These are phyloP conservation scores for Coccomyxa sp. DNA, from an alignment of 139 green algal genomes.

Conservation along the genomic window DNA sequence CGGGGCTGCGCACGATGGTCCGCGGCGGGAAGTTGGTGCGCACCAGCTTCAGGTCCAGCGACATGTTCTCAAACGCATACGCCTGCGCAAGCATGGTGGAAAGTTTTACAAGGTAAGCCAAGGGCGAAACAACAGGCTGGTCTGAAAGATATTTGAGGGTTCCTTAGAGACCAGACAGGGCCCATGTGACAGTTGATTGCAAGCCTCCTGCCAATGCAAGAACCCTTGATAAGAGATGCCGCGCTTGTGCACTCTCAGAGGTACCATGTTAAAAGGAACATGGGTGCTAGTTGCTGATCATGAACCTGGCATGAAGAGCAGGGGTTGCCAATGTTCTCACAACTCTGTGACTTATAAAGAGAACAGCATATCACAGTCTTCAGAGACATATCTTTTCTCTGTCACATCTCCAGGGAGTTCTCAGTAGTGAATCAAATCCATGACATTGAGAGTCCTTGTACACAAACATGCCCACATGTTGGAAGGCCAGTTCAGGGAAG, in stretches of 20 bases:
- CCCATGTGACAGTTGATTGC: neutral
- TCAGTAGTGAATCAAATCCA: neutral
- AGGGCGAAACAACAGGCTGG: neutral
- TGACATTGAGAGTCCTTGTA: neutral
- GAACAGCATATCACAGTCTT: neutral
- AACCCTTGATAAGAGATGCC: too few relatives aligned
- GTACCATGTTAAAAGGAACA: too few relatives aligned
- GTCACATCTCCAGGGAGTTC: neutral
- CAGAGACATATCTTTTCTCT: neutral
- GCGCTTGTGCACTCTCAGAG: too few relatives aligned
- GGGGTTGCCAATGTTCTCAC: neutral
- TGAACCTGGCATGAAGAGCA: too few relatives aligned
- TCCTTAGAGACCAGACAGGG: neutral
- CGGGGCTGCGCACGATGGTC: constrained; percentile 35
- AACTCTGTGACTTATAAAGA: neutral
- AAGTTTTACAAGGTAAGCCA: neutral
- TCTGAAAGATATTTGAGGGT: neutral
- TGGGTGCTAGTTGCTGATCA: too few relatives aligned
- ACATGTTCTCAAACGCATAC: neutral
- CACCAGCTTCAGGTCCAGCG: constrained; percentile 5
- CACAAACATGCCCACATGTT: neutral
- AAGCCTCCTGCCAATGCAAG: neutral
- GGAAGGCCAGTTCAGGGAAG: neutral
- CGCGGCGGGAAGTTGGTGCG: constrained; percentile 30
- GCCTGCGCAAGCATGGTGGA: neutral